Conservation (phyloP, 352 stramenopile genomes). For the Elongisporangium prolatum region DNA sequence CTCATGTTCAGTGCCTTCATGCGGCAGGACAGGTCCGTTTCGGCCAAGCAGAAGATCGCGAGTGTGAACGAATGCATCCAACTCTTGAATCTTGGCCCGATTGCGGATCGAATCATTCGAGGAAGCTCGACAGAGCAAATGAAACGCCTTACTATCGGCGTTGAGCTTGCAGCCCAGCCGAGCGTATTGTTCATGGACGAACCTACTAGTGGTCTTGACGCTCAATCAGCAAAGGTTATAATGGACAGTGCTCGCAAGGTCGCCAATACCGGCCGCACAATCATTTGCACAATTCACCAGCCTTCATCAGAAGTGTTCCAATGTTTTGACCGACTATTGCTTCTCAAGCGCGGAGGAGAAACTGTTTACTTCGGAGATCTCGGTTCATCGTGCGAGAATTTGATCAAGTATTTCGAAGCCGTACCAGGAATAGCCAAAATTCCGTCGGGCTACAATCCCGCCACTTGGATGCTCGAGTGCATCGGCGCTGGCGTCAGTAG, state of each 20-base stretch:
- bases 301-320: slow-evolving; percentile 20
- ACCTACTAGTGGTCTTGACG: slow-evolving; percentile 83
- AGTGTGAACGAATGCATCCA: slow-evolving; percentile 31
- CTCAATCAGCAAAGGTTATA: slow-evolving; percentile 67
- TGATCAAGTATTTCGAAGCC: slow-evolving; percentile 28
- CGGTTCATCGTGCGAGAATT: slow-evolving; percentile 10
- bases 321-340: slow-evolving; percentile 72
- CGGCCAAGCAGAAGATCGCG: slow-evolving; percentile 15
- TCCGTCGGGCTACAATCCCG: slow-evolving; percentile 77
- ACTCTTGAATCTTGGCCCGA: slow-evolving; percentile 20
- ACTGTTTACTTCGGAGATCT: slow-evolving; percentile 53
- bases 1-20: slow-evolving; percentile 85
- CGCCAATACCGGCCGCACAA: slow-evolving; percentile 41
- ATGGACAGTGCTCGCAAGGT: slow-evolving; percentile 83
- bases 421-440: slow-evolving; percentile 7
- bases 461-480: slow-evolving; percentile 85
- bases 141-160: slow-evolving; percentile 76
- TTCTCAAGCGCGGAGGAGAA: slow-evolving; percentile 60
- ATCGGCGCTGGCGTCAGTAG: slow-evolving; percentile 36
- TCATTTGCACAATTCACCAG: slow-evolving; percentile 61
- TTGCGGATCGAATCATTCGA: slow-evolving; percentile 34
- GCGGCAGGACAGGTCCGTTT: slow-evolving; percentile 30
- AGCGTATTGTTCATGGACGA: slow-evolving; percentile 86
- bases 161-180: slow-evolving; percentile 87
- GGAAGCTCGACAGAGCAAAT: slow-evolving; percentile 38